phyloP scores from a whole-genome alignment of 495 filamentous ascomycete species.

The Lentithecium fluviatile region DNA sequence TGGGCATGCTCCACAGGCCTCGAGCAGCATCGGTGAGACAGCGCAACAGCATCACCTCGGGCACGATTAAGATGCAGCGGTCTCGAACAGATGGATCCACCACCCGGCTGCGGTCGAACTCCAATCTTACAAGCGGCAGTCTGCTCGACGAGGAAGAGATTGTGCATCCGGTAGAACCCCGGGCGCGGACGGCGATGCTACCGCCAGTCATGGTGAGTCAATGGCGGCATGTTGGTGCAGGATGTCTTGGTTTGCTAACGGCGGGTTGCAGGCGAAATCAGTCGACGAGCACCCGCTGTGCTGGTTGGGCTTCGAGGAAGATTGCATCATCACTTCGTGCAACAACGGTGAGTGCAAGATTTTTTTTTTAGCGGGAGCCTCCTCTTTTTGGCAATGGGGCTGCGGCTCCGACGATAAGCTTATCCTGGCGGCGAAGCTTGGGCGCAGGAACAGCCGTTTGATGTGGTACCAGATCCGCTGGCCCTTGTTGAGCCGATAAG shows the following conservation, averaged over 20 bases:
- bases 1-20: constrained; percentile 90
- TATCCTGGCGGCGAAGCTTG: constrained; percentile 5
- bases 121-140: constrained; percentile 54
- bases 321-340: constrained; percentile 89
- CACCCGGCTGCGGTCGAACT: constrained; percentile 64
- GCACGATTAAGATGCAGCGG: constrained; percentile 40
- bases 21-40: constrained; percentile 63
- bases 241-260: constrained; percentile 10
- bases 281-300: constrained; percentile 82
- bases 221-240: neutral
- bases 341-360: constrained; percentile 63
- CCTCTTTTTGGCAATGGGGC: constrained; percentile 3
- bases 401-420: constrained; percentile 20
- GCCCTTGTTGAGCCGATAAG: neutral
- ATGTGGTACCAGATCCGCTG: constrained; percentile 7
- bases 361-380: constrained; percentile 11
- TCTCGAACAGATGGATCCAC: constrained; percentile 39
- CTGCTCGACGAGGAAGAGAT: constrained; percentile 51
- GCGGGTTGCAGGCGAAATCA: constrained; percentile 65
- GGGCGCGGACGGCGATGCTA: constrained; percentile 75
- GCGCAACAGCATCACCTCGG: constrained; percentile 55
- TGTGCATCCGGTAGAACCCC: constrained; percentile 76
- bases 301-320: constrained; percentile 88
- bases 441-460: constrained; percentile 26
- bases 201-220: constrained; percentile 84